Conservation (phyloP, 2,329 filamentous ascomycete genomes). For the Colletotrichum echinochloae region DNA sequence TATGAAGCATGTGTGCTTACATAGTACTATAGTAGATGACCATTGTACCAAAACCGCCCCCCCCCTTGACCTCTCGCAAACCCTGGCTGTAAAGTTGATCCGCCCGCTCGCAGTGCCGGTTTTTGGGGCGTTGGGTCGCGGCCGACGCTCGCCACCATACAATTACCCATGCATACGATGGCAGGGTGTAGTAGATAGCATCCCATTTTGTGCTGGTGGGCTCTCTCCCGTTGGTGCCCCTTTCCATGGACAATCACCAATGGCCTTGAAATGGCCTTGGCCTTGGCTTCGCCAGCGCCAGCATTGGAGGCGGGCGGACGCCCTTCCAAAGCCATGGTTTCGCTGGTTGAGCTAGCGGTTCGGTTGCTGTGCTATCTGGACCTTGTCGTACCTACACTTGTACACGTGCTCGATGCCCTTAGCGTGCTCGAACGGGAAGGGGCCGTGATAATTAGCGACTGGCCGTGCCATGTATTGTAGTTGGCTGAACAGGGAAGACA, state of each 20-base stretch:
- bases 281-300: constrained; percentile 3
- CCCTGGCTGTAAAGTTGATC: constrained; percentile 7
- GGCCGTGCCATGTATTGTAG: neutral
- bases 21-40: no score
- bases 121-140: constrained; percentile 21
- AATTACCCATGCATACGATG: constrained; percentile 4
- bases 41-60: neutral
- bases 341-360: constrained; percentile 23
- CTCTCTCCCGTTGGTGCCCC: neutral
- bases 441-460: neutral
- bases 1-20: neutral
- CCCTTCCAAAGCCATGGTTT: constrained; percentile 31
- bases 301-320: constrained; percentile 15
- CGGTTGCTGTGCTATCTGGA: constrained; percentile 13
- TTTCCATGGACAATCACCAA: neutral
- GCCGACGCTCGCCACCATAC: constrained; percentile 5
- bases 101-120: constrained; percentile 23
- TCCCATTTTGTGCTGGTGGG: constrained; percentile 13
- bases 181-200: neutral
- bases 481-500: neutral
- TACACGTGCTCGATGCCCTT: neutral
- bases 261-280: constrained; percentile 13
- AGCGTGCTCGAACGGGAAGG: constrained; percentile 1
- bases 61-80: neutral
- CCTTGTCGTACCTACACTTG: neutral